Conservation (phyloP, 202 grass and related monocot genomes). For the Digitaria exilis region DNA sequence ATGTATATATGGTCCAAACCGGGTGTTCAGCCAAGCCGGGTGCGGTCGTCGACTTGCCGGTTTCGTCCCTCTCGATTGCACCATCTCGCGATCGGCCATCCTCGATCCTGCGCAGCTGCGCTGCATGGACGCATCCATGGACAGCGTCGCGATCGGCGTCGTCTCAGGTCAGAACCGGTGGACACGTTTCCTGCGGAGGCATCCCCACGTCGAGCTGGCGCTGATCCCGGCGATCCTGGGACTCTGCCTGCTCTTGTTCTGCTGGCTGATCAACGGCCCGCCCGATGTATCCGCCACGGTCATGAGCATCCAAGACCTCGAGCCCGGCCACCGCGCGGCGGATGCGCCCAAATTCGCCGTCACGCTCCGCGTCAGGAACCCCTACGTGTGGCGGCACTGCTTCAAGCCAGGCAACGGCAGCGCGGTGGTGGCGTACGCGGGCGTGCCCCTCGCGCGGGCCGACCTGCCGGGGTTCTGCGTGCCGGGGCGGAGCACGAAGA, state of each 20-base stretch:
- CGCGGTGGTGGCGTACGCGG: background rate
- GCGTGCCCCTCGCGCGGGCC: constrained; percentile 3
- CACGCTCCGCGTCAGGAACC: background rate
- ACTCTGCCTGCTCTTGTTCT: background rate
- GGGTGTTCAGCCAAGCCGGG: background rate
- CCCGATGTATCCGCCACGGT: background rate
- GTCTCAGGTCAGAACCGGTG: background rate
- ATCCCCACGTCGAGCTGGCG: background rate
- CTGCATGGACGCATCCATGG: background rate
- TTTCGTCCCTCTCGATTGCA: background rate
- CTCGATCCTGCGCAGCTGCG: background rate
- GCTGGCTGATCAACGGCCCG: background rate
- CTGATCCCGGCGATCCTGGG: background rate
- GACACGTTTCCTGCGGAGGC: background rate
- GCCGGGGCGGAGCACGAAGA: background rate
- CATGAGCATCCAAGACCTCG: background rate
- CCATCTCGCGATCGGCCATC: background rate
- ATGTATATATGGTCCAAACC: too few species aligned
- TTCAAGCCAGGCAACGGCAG: background rate
- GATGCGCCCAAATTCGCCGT: background rate
- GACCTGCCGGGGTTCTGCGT: background rate
- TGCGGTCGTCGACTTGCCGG: background rate
- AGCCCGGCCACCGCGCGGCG: background rate
- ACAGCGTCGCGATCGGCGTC: background rate
- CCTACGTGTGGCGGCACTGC: background rate